Evolutionary conservation across 257 asterid genomes (phyloP), one percentile per base, ranked within the genome.

Genomic region (Rauvolfia tetraphylla): DNA sequence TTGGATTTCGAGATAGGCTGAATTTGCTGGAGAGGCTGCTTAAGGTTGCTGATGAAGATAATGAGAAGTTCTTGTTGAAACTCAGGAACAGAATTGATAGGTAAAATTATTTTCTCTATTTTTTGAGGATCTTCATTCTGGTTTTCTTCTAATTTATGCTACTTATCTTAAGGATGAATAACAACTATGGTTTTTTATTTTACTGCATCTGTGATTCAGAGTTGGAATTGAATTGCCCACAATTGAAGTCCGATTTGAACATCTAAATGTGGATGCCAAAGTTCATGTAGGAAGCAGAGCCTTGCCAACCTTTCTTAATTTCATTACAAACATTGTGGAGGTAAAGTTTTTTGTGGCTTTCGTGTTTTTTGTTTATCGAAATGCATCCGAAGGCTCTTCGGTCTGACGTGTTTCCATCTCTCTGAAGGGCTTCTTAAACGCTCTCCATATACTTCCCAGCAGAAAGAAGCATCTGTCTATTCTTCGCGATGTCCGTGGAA

Each of bases 181-280:
- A 41, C 22, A 5, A 23, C 1, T 74, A n/a, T 71, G 7, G 18
- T 41, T 13, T 72, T 38, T 78, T 14, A 33, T 20, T 20, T 20
- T 68, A 51, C 14, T 54, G 6, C 5, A 14, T 57, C 61, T 25
- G 12, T 81, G 33, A 12, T 84, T 20, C 81, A 90, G 96, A 71
- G 97, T 89, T 38, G 93, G 91, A 49, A 89, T 89, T 77, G 91
- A 89, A 48, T 57, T 85, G 77, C 97, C 97, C 31, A 82, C 91
- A 8, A 85, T 91, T 54, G 96, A 91, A 91, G 93, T 91, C 23
- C 83, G 93, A 70, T 91, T 79, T 49, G 94, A 91, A 78, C 85
- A 88, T 82, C 85, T 91, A 18, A 88, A 76, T 5, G 59, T 91
- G 31, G 94, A 88, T 25, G 94, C 92, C 51, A 83, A 89, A 75